Evolutionary conservation across 2,329 filamentous ascomycete species (phyloP).

Genomic region (Hypoxylon sp.): DNA sequence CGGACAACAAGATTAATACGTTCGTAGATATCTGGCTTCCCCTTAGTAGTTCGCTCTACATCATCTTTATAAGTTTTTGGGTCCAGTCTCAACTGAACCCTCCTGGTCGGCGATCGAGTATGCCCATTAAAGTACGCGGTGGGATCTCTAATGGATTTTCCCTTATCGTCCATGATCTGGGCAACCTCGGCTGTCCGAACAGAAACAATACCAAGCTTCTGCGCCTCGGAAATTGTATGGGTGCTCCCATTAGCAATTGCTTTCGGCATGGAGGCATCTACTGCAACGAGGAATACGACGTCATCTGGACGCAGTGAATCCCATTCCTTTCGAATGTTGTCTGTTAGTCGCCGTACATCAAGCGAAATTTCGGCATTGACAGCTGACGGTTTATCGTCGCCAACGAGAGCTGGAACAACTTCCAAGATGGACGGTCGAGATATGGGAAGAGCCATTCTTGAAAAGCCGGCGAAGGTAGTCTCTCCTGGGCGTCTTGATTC

Average conservation of each 20-base stretch:
- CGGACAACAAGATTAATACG: slow-evolving; percentile 87
- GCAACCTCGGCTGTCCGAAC: slow-evolving; percentile 88
- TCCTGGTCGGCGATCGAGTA: slow-evolving; percentile 70
- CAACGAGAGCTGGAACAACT: slow-evolving; percentile 83
- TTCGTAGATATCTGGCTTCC: slow-evolving; percentile 84
- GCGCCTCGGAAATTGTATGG: slow-evolving; percentile 59
- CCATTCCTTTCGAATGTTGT: slow-evolving; percentile 86
- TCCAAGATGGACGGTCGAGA: slow-evolving; percentile 88
- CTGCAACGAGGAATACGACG: slow-evolving; percentile 85
- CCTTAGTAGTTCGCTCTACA: slow-evolving; percentile 71
- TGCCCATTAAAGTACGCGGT: slow-evolving; percentile 72
- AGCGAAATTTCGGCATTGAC: slow-evolving; percentile 88
- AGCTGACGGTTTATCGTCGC: slow-evolving; percentile 82
- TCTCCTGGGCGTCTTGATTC: slow-evolving; percentile 72
- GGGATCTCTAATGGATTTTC: slow-evolving; percentile 75
- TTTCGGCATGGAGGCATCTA: slow-evolving; percentile 71
- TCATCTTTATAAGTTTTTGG: slow-evolving; percentile 81
- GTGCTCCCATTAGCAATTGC: slow-evolving; percentile 66
- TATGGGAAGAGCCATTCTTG: slow-evolving; percentile 91
- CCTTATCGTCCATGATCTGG: slow-evolving; percentile 87
- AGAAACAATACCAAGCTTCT: slow-evolving; percentile 74
- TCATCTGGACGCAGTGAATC: slow-evolving; percentile 88
- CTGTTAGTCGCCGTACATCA: slow-evolving; percentile 82
- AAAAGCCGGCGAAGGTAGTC: slow-evolving; percentile 82
- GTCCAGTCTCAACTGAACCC: slow-evolving; percentile 85